A percentile compares a stretch with the other conserved stretches of the same genome.
phyloP scores from a whole-genome alignment of 164 flowering plant species.

The Nymphaea thermarum region DNA sequence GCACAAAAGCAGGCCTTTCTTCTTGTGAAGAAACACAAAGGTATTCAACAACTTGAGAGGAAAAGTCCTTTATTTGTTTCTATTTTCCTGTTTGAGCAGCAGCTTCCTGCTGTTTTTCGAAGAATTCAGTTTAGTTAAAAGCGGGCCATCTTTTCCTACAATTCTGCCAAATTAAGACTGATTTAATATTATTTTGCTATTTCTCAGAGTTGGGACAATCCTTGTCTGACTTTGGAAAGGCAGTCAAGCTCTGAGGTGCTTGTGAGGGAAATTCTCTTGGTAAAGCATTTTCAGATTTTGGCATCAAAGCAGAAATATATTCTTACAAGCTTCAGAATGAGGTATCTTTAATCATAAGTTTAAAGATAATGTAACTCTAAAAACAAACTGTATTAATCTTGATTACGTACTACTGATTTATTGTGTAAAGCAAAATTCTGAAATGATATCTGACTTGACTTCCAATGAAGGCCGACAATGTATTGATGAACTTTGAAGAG shows the following conservation, averaged over 20 bases:
- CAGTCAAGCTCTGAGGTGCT: slow-evolving; percentile 71
- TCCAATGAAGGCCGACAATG: slow-evolving; percentile 54
- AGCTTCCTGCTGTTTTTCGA: too few relatives aligned
- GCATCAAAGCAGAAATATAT: slow-evolving; percentile 60
- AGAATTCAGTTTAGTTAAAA: too few relatives aligned
- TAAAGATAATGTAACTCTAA: too few relatives aligned
- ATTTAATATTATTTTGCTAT: not conserved
- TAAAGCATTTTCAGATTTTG: slow-evolving; percentile 88
- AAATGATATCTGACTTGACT: too few relatives aligned
- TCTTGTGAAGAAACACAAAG: slow-evolving; percentile 94
- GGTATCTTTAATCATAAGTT: slow-evolving; percentile 21
- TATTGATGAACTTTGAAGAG: slow-evolving; percentile 93
- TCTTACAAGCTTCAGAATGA: slow-evolving; percentile 81
- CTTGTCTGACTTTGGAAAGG: slow-evolving; percentile 86
- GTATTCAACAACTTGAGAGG: slow-evolving; percentile 20
- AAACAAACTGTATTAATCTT: too few relatives aligned
- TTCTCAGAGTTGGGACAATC: slow-evolving; percentile 81
- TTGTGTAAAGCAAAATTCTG: too few relatives aligned
- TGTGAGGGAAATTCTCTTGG: slow-evolving; percentile 84
- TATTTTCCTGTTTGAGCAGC: not conserved
- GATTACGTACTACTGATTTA: too few relatives aligned
- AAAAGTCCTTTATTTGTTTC: not conserved
- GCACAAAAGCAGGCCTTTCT: slow-evolving; percentile 98
- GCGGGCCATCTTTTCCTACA: not conserved
- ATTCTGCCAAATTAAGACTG: not conserved